Evolutionary conservation across 78 protist genomes (phyloP).

Genomic region (Dictyostelium capitatum): DNA sequence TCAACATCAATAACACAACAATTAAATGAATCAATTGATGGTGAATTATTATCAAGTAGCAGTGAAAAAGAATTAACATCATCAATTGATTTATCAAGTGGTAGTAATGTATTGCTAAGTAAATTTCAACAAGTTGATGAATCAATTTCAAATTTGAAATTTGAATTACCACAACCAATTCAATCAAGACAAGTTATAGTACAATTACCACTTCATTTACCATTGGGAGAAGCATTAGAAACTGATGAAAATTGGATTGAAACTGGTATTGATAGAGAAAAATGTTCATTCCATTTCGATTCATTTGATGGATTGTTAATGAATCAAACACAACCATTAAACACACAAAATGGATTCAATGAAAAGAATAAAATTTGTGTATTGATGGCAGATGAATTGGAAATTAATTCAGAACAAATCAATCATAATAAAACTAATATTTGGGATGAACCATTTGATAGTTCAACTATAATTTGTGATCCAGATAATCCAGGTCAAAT

Average conservation of each 20-base stretch:
- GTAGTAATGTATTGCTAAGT: not conserved
- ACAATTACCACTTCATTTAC: constrained; percentile 73
- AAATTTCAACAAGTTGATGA: constrained; percentile 7
- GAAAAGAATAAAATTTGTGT: constrained; percentile 43
- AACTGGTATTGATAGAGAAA: constrained; percentile 34
- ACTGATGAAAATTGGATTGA: constrained; percentile 71
- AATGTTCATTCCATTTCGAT: constrained; percentile 73
- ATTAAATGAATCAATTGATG: not conserved
- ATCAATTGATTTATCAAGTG: not conserved
- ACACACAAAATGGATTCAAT: constrained; percentile 16
- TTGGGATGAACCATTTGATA: constrained; percentile 70
- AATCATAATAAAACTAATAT: constrained; percentile 45
- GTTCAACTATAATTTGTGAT: constrained; percentile 39
- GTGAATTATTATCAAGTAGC: not conserved
- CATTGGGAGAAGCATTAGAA: constrained; percentile 66
- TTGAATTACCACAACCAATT: constrained; percentile 50
- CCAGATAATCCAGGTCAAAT: constrained; percentile 47
- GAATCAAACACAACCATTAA: constrained; percentile 60
- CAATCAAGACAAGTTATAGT: constrained; percentile 14
- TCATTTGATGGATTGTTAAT: constrained; percentile 58
- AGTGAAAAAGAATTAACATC: not conserved
- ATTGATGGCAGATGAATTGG: constrained; percentile 42
- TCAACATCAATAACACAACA: not conserved
- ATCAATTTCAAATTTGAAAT: constrained; percentile 20
- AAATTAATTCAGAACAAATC: not conserved